Evolutionary conservation across 345 rosid genomes (phyloP).

Genomic region (Isatis tinctoria): DNA sequence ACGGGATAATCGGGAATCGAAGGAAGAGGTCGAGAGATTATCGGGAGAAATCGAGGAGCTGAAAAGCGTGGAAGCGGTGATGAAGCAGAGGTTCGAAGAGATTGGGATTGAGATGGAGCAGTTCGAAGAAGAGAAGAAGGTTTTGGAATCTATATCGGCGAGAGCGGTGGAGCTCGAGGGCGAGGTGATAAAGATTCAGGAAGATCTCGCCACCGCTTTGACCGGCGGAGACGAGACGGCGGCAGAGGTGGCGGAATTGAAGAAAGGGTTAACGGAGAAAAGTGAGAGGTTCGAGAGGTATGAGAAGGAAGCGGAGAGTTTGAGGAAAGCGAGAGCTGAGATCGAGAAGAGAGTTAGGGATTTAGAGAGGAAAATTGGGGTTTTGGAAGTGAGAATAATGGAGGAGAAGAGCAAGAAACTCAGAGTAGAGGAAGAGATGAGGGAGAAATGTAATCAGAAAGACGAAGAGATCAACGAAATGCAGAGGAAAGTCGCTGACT

Average conservation of each 20-base stretch:
- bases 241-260: constrained; percentile 36
- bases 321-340: constrained; percentile 47
- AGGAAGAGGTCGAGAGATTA: constrained; percentile 30
- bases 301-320: constrained; percentile 40
- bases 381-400: constrained; percentile 42
- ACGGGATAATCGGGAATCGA: constrained; percentile 30
- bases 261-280: constrained; percentile 34
- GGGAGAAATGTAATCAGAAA: constrained; percentile 41
- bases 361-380: constrained; percentile 44
- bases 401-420: constrained; percentile 53
- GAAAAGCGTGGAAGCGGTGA: constrained; percentile 24
- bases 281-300: constrained; percentile 26
- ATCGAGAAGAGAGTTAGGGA: constrained; percentile 49
- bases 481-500: constrained; percentile 36
- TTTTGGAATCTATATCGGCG: constrained; percentile 36
- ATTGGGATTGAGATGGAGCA: constrained; percentile 41
- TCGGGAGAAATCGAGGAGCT: constrained; percentile 33
- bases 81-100: constrained; percentile 34
- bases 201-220: constrained; percentile 48
- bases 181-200: constrained; percentile 52
- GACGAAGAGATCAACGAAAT: constrained; percentile 37
- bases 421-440: constrained; percentile 54
- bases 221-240: constrained; percentile 42
- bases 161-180: constrained; percentile 58
- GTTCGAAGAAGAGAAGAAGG: constrained; percentile 40